A percentile compares a stretch with the other conserved stretches of the same genome.
These are phyloP conservation scores for Blepharisma japonicum DNA, from an alignment of 73 alveolate genomes.

Conservation along the genomic window DNA sequence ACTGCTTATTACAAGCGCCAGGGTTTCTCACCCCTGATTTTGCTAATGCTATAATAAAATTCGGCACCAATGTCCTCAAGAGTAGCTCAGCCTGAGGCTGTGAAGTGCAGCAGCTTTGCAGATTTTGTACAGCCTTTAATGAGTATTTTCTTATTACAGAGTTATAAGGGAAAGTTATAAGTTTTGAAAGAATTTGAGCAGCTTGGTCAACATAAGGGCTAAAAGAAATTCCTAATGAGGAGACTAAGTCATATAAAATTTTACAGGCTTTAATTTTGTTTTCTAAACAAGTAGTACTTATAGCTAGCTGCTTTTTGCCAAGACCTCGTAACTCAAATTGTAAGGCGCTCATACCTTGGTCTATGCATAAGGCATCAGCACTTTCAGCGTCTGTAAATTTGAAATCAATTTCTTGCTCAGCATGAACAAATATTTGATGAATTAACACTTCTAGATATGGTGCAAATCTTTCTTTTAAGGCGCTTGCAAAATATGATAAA, in stretches of 20 bases:
- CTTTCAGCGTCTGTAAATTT: constrained; percentile 3
- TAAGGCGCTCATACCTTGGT: neutral
- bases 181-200: neutral
- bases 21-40: too few species aligned
- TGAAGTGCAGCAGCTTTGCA: too few species aligned
- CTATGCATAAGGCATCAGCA: neutral
- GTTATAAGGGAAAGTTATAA: neutral
- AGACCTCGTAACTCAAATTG: neutral
- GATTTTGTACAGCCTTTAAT: neutral
- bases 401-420: neutral
- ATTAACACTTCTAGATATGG: constrained; percentile 23
- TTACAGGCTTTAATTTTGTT: constrained; percentile 19
- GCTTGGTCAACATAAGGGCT: neutral
- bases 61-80: too few species aligned
- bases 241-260: constrained; percentile 10
- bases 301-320: constrained; percentile 2
- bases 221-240: neutral
- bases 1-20: too few species aligned
- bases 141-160: constrained; percentile 1
- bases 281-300: neutral
- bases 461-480: neutral
- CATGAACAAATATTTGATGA: neutral
- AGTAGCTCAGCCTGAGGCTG: too few species aligned
- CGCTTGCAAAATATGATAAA: neutral
- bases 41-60: too few species aligned